These are phyloP conservation scores for Carex littledalei DNA, from an alignment of 176 grass and related monocot genomes.

Conservation along the genomic window DNA sequence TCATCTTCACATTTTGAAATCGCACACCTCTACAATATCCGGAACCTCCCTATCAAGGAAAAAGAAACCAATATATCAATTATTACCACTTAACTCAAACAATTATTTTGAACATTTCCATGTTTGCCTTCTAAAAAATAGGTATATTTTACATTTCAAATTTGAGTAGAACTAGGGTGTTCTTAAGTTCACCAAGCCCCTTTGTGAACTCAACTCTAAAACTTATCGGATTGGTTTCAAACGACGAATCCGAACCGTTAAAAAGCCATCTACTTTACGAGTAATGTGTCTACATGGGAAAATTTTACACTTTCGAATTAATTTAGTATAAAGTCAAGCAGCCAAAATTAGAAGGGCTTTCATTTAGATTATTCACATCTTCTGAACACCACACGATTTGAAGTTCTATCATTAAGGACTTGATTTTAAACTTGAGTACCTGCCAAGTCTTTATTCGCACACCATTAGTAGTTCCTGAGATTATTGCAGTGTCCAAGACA, in stretches of 20 bases:
- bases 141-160: not conserved
- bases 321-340: too few relatives aligned
- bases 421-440: conserved; percentile 17
- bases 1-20: conserved; percentile 57
- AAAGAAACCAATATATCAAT: not conserved
- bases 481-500: conserved; percentile 46
- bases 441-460: conserved; percentile 96
- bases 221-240: too few relatives aligned
- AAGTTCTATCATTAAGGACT: not conserved
- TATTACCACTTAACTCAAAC: not conserved
- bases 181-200: too few relatives aligned
- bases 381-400: not conserved
- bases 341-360: not conserved
- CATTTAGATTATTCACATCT: not conserved
- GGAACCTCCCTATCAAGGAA: conserved; percentile 42
- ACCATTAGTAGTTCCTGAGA: conserved; percentile 56
- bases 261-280: too few relatives aligned
- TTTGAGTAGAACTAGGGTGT: not conserved
- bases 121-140: not conserved
- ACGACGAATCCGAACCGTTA: too few relatives aligned
- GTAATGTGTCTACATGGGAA: too few relatives aligned
- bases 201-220: too few relatives aligned
- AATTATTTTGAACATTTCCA: not conserved
- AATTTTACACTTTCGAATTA: too few relatives aligned
- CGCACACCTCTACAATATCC: conserved; percentile 48